phyloP scores from a whole-genome alignment of 2,329 filamentous ascomycete genomes.

The Rhinocladiella similis region DNA sequence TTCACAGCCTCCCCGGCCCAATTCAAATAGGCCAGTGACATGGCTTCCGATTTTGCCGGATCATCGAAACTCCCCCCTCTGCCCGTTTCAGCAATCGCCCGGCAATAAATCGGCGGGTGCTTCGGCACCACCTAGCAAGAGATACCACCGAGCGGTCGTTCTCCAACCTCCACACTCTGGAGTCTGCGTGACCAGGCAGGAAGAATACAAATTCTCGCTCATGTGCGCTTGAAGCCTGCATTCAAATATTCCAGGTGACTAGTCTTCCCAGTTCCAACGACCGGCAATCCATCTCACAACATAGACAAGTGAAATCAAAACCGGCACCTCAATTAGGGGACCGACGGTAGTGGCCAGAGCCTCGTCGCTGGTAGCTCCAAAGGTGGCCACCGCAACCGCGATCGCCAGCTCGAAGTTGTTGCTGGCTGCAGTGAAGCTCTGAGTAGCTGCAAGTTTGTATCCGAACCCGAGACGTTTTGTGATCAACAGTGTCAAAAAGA shows the following conservation, averaged over 20 bases:
- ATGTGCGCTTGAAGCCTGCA: background rate
- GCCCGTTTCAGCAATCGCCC: no score
- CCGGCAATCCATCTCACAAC: constrained; percentile 55
- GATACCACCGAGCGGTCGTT: background rate
- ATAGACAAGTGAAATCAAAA: constrained; percentile 76
- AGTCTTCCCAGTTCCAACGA: constrained; percentile 24
- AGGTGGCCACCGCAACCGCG: constrained; percentile 80
- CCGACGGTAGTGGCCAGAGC: constrained; percentile 81
- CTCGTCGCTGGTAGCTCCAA: constrained; percentile 74
- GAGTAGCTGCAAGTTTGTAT: constrained; percentile 69
- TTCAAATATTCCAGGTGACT: background rate
- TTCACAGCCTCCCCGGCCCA: no score
- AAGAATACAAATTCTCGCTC: background rate
- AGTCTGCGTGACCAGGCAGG: background rate
- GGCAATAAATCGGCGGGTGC: background rate
- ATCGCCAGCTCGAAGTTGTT: constrained; percentile 94
- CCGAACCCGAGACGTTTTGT: constrained; percentile 66
- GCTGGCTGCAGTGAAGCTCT: constrained; percentile 85
- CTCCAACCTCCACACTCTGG: background rate
- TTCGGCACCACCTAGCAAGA: background rate
- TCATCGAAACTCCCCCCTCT: no score
- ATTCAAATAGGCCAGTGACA: no score
- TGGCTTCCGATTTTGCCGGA: no score
- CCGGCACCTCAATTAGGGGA: constrained; percentile 82
- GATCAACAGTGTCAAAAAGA: constrained; percentile 65